A percentile compares a stretch with the other conserved stretches of the same genome.
These are phyloP conservation scores for Chenopodium berlandieri DNA, from an alignment of 148 eudicot genomes.

Conservation along the genomic window DNA sequence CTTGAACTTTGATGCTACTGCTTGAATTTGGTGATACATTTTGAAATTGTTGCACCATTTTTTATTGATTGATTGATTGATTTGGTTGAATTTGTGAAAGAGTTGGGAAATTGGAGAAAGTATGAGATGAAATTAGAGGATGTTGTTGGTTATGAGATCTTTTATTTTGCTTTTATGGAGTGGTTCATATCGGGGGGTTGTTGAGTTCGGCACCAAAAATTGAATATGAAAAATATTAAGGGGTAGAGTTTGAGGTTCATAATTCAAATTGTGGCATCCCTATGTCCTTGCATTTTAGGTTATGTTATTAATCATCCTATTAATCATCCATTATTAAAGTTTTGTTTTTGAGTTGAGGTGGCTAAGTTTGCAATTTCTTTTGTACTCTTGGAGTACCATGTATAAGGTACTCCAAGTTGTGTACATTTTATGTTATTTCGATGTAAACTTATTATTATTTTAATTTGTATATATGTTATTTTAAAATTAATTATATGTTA, in stretches of 20 bases:
- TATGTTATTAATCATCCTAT: too few species aligned
- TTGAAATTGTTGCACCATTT: slow-evolving; percentile 19
- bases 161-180: neutral
- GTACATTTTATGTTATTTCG: too few species aligned
- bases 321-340: too few species aligned
- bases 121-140: neutral
- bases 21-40: neutral
- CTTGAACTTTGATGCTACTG: slow-evolving; percentile 50
- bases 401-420: too few species aligned
- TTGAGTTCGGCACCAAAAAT: neutral
- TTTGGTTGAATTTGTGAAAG: neutral
- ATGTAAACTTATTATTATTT: too few species aligned
- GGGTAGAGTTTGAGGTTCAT: neutral
- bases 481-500: too few species aligned
- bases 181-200: neutral
- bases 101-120: neutral
- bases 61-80: neutral
- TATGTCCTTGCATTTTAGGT: neutral
- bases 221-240: neutral
- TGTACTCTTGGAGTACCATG: too few species aligned
- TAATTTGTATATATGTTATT: too few species aligned
- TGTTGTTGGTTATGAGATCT: neutral
- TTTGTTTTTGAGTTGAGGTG: neutral
- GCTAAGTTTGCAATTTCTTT: too few species aligned
- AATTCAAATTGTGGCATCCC: neutral